Base-by-base conservation (phyloP, 1,139 yeast genomes). In the Diutina sp. region DNA sequence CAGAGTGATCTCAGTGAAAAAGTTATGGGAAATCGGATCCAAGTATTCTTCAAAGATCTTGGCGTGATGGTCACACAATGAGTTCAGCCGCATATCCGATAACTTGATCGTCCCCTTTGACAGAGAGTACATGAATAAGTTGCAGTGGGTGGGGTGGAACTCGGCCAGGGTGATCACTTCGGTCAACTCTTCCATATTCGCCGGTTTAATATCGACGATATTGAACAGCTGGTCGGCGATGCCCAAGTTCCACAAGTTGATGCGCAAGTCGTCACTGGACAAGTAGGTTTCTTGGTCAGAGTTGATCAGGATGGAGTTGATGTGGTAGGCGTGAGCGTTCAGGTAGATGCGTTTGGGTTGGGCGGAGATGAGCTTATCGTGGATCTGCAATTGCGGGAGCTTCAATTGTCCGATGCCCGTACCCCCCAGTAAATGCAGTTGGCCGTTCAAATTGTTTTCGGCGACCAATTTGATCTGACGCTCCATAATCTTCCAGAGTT, bases 101-200 rank as follows among this genome's bases (percentile, higher is more conserved):
- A 95, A 78, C 72, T 95, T 91, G 64, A 95, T 90, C 51, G 97
- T 89, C 58, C 99, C 99, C 70, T 93, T 93, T 55, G 96, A 87
- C 14, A 96, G 87, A n/a, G 97, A 86, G 73, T 93, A 93, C 95
- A 93, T 90, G 70, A 95, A 93, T 66, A 88, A 76, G 70, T 93
- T 93, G 76, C 99, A 95, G 68, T 87, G 86, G 57, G 76, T 74
- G 16, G 99, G 99, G 70, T 95, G 99, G 74, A 95, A 93, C 69
- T 91, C 97, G 3, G 98, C 96, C 65, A 95, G 83, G n/a, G 99
- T 95, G 63, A 95, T 93, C 57, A 95, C 99, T 71, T 95, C 99
- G 14, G 99, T 93, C 66, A 95, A 80, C 72, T 95, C 99, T 73
- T 95, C 99, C 99, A 95, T 95, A 71, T 91, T 90, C 21, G 93